Base-by-base conservation (phyloP, 164 flowering plant genomes). In the Chimonanthus praecox region DNA sequence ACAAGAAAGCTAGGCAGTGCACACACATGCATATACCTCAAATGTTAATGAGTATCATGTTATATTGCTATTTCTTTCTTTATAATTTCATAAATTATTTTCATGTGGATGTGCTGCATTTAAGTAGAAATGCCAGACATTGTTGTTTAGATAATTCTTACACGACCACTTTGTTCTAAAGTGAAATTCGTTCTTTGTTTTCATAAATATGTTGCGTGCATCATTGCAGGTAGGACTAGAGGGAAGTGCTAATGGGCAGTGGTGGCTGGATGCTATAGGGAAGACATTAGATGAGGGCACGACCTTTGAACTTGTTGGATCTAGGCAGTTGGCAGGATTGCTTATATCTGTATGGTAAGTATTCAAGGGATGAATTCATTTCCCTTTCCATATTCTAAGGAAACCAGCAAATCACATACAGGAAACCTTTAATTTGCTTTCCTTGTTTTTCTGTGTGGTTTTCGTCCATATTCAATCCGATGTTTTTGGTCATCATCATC, bases 271-370 rank as follows among this genome's bases (percentile, higher is more conserved):
- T 62, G 82, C 90, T 20, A 96, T 96, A 47, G 99, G 98, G 48
- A 90, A 85, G 80, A 75, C 87, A 44, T 83, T 96, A 76, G 98
- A 87, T 77, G 99, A 94, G 80, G 88, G 88, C 69, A 70, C 82
- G 58, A 86, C 87, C 68, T 96, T 94, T 81, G 94, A 87, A 70
- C 94, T 94, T 70, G 85, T 90, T 77, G 99, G 99, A 66, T 96
- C 97, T 5, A 88, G 99, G 84, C 99, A 96, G 86, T 84, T 96
- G 69, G 98, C 99, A 7, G 98, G 94, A 68, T 82, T 96, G 86
- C 94, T 92, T 45, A 90, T 96, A 69, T 84, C 92, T 76, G 82
- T 89, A 64, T 96, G 99, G 99, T 96, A 71, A 72, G 90, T 76
- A 69, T 74, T 69, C 51, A 49, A 13, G 7, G 60, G 7, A 50